Evolutionary conservation across 176 grass and related monocot genomes (phyloP), one percentile per base, ranked within the genome.

Genomic region (Ampelocalamus luodianensis): DNA sequence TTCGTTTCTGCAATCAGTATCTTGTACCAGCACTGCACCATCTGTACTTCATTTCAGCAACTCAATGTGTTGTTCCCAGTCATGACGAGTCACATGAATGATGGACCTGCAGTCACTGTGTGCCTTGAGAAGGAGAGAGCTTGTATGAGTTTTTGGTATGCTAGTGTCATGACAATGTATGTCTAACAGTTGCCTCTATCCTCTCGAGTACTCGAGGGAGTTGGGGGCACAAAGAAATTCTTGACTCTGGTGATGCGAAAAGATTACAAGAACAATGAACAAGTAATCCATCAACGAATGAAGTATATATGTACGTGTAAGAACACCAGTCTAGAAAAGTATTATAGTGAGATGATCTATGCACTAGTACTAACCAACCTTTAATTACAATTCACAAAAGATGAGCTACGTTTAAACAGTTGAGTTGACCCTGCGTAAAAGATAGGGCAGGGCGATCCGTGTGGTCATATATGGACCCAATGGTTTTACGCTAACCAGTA

Each of bases 351-450:
- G 51, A 77, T 55, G 43, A 81, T 56, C 55, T 62, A 44, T 77
- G 10, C 4, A 59, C 56, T 59, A 59, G 22, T 59, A 11, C 9
- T 11, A 59, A 22, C 3, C 56, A 59, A 59, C 55, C 9, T 11
- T 24, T 11, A 24, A 23, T 11, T 8, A 77, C 75, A 48, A n/a
- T 42, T 59, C 48, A 22, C 23, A 53, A 54, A 53, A 38, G 39
- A 59, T 10, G 63, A 80, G 50, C 64, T 67, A 80, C 63, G 54
- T 61, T 79, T 48, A 59, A 79, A 58, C 67, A 48, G 49, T 64
- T 60, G 65, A 54, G 46, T 73, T 59, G 73, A 50, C 34, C n/a
- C 74, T 64, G 20, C 43, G 20, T 70, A 11, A 71, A 86, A 23
- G 36, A n/a, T 29, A 63, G 12, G 26, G 38, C 74, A 78, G 48